Evolutionary conservation across 2,329 filamentous ascomycete genomes (phyloP), one percentile per base, ranked within the genome.

Genomic region (Cladophialophora bantiana): DNA sequence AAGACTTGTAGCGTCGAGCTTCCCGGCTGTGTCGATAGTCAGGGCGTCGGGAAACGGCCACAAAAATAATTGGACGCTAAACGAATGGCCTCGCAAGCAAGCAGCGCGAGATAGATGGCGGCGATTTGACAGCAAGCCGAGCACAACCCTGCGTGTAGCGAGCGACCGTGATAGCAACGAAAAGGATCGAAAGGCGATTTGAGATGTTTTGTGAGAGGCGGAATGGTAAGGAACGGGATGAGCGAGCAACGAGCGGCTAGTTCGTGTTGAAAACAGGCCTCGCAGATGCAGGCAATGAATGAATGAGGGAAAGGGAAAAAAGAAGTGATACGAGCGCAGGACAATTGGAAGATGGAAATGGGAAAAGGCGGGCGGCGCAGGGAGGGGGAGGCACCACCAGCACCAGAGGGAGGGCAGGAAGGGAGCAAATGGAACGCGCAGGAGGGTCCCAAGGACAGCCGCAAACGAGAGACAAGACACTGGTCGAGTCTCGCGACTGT

Each of bases 291-390:
- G 71, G 68, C 61, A 54, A 50, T 64, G 66, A 70, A 55, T 54
- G 65, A 72, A 70, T 68, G 63, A 72, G 65, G 72, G 67, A 73
- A 69, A 71, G 68, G 70, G 68, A 66, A 71, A 66, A 71, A 73
- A 71, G 66, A 55, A 61, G 53, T 32, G 58, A 40, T 61, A 48
- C 48, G 59, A 59, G 40, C 38, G 48, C 42, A 59, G 38, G 57
- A 20, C 45, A 50, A 50, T 50, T 62, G 67, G 59, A 48, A 62
- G 61, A 61, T 18, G 61, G 54, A 31, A 66, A 63, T 55, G 63
- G 67, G 66, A 71, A 69, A 68, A 71, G 70, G 67, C 61, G 59
- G 62, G 56, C 65, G 67, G 70, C 65, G 67, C 60, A 66, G 64
- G 40, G 64, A 58, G 61, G 64, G 61, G 59, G 62, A 60, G 26